Evolutionary conservation across 2,329 filamentous ascomycete species (phyloP).

Genomic region (Fusarium floridanum): DNA sequence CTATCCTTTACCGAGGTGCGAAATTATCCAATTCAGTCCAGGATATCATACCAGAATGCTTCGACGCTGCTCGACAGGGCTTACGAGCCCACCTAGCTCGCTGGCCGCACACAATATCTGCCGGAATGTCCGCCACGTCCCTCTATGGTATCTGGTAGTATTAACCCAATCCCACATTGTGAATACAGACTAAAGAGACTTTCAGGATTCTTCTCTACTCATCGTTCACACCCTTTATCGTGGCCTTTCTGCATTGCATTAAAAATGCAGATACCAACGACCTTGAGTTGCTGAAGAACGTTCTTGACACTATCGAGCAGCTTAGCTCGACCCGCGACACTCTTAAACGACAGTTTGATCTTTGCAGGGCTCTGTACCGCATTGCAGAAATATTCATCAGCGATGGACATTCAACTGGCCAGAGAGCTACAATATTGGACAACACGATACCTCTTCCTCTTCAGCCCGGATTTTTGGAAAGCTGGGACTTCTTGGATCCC

Average conservation of each 20-base stretch:
- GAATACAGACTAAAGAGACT: neutral
- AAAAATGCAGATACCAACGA: neutral
- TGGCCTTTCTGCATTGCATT: conserved; percentile 3
- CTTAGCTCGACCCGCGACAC: neutral
- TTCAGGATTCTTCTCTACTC: neutral
- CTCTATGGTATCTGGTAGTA: neutral
- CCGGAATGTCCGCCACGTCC: neutral
- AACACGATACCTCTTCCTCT: conserved; percentile 1
- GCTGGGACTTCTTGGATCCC: conserved; percentile 4
- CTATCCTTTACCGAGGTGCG: neutral
- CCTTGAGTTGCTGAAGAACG: conserved; percentile 6
- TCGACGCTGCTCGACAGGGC: neutral
- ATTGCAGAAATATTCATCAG: conserved; percentile 17
- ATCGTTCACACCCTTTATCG: conserved; percentile 1
- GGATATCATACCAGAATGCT: neutral
- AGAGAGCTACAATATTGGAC: neutral
- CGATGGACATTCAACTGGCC: neutral
- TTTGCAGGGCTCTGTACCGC: conserved; percentile 5
- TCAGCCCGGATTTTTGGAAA: neutral
- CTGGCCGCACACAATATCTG: neutral
- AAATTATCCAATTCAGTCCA: neutral
- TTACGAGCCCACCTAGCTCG: neutral
- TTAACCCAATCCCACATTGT: neutral
- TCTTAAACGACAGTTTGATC: conserved; percentile 1
- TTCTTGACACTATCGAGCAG: neutral